Conservation (phyloP, 2,329 filamentous ascomycete genomes). For the Penicillium glabrum region DNA sequence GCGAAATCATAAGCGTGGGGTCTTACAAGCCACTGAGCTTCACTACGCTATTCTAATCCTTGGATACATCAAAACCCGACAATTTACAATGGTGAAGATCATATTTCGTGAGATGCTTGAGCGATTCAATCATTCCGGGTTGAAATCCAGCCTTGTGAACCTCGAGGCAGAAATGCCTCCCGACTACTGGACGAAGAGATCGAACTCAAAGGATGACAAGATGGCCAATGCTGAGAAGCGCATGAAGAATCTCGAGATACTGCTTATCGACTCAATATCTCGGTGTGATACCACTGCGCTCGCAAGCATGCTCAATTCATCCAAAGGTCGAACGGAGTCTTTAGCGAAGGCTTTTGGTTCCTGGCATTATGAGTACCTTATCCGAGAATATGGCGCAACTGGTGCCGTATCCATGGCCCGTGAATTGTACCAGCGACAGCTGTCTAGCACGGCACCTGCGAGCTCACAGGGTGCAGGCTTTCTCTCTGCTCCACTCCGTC, state of each 20-base stretch:
- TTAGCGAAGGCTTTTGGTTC: constrained; percentile 47
- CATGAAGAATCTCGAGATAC: constrained; percentile 36
- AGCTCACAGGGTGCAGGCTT: constrained; percentile 9
- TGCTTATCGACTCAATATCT: constrained; percentile 39
- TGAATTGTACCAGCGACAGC: constrained; percentile 58
- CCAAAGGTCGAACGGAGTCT: constrained; percentile 31
- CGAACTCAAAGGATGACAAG: constrained; percentile 11
- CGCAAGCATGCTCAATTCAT: constrained; percentile 43
- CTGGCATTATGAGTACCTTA: constrained; percentile 56
- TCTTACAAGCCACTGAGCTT: constrained; percentile 41
- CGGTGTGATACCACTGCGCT: constrained; percentile 42
- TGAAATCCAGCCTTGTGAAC: constrained; percentile 7
- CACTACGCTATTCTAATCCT: constrained; percentile 50
- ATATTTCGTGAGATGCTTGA: constrained; percentile 47
- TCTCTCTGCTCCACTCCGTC: constrained; percentile 49
- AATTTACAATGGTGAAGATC: constrained; percentile 51
- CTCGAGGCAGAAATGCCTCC: neutral
- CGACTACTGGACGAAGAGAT: constrained; percentile 26
- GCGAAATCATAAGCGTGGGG: constrained; percentile 37
- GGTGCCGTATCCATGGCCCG: constrained; percentile 51
- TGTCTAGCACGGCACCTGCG: constrained; percentile 11
- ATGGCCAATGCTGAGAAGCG: constrained; percentile 15
- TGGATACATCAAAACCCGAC: constrained; percentile 51
- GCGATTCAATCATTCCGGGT: constrained; percentile 33
- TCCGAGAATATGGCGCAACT: constrained; percentile 54